Conservation (phyloP, 768 basidiomycete genomes). For the Polyporus arcularius region DNA sequence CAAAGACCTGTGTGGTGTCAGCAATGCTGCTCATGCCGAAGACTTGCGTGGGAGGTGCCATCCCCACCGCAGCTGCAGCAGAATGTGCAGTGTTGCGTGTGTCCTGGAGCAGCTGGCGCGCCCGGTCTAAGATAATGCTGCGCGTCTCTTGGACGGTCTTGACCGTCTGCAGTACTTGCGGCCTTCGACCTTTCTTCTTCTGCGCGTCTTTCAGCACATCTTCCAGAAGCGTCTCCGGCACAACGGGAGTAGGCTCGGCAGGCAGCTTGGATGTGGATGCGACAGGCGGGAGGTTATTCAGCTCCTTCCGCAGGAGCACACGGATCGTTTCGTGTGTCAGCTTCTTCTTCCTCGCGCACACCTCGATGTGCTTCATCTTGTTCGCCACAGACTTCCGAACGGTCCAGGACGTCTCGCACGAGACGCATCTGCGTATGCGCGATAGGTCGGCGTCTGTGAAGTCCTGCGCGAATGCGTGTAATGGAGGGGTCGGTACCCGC, state of each 20-base stretch:
- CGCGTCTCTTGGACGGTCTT: slow-evolving; percentile 50
- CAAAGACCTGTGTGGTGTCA: slow-evolving; percentile 32
- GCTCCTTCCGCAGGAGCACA: slow-evolving; percentile 51
- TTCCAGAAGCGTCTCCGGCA: slow-evolving; percentile 49
- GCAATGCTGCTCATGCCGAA: slow-evolving; percentile 36
- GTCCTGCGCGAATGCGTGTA: slow-evolving; percentile 26
- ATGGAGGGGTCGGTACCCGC: background rate
- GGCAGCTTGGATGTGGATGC: slow-evolving; percentile 12
- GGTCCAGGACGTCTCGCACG: slow-evolving; percentile 71
- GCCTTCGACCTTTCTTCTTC: slow-evolving; percentile 47
- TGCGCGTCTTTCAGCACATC: slow-evolving; percentile 48
- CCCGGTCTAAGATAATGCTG: slow-evolving; percentile 40
- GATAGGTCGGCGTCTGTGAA: slow-evolving; percentile 50
- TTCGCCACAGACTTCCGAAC: slow-evolving; percentile 59
- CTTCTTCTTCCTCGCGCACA: slow-evolving; percentile 64
- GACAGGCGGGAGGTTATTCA: slow-evolving; percentile 29
- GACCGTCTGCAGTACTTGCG: slow-evolving; percentile 43
- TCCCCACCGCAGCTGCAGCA: background rate
- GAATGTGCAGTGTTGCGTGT: background rate
- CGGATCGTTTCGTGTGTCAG: slow-evolving; percentile 57
- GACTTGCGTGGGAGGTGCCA: slow-evolving; percentile 31
- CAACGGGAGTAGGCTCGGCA: slow-evolving; percentile 28
- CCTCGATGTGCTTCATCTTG: slow-evolving; percentile 67
- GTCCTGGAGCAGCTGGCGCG: slow-evolving; percentile 35
- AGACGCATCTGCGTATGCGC: slow-evolving; percentile 57